Evolutionary conservation across 2,329 filamentous ascomycete species (phyloP).

Genomic region (Magnaporthiopsis incrustans): DNA sequence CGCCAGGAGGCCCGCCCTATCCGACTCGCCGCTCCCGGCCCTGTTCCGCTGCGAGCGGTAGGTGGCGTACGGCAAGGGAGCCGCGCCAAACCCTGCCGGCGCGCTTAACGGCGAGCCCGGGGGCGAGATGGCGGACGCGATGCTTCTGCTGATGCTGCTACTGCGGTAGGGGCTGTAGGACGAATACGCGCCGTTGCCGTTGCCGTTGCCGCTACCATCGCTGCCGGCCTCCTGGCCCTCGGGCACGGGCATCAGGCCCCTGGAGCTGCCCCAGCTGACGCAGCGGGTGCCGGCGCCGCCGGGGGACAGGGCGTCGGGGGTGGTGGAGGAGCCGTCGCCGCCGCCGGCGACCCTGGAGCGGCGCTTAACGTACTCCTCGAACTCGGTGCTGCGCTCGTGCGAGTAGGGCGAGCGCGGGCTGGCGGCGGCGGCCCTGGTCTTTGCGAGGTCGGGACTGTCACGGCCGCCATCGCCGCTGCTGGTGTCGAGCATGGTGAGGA

Average conservation of each 20-base stretch:
- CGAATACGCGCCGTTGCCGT: background rate
- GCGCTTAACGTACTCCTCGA: constrained; percentile 18
- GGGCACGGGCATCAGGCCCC: background rate
- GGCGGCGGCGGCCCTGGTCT: background rate
- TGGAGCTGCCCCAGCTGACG: constrained; percentile 1
- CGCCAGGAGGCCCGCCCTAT: background rate
- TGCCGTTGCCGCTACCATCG: too few species aligned
- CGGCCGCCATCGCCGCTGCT: constrained; percentile 6
- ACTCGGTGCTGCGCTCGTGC: constrained; percentile 21
- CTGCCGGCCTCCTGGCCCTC: background rate
- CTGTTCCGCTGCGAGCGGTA: background rate
- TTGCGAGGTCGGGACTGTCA: constrained; percentile 8
- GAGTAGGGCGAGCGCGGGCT: constrained; percentile 13
- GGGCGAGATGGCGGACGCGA: too few species aligned
- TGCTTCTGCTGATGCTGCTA: background rate
- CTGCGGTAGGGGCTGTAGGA: background rate
- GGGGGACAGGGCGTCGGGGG: background rate
- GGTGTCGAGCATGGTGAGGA: background rate
- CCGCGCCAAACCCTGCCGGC: too few species aligned
- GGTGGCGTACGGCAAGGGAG: background rate
- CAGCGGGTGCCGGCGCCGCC: background rate
- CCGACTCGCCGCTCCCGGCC: background rate
- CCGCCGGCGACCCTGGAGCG: background rate
- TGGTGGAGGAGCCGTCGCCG: background rate
- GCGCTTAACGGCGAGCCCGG: background rate